Conservation (phyloP, 352 stramenopile genomes). For the Phytophthora palmivora region DNA sequence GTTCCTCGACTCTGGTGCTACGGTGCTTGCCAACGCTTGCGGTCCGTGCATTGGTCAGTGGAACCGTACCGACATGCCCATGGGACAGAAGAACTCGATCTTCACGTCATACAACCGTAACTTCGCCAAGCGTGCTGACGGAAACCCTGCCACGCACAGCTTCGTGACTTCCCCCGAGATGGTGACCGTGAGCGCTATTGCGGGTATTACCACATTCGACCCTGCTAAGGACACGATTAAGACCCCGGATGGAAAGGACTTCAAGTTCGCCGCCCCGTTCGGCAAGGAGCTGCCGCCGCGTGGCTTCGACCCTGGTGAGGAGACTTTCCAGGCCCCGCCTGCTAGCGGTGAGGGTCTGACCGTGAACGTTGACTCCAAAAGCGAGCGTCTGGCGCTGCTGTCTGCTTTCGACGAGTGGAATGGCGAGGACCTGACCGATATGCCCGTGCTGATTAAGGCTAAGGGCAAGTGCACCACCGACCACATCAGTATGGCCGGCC, state of each 20-base stretch:
- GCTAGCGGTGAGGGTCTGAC: conserved; percentile 64
- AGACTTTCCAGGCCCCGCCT: conserved; percentile 92
- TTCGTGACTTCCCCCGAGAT: conserved; percentile 94
- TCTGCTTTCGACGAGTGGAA: conserved; percentile 90
- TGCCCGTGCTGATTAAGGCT: conserved; percentile 94
- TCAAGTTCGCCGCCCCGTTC: conserved; percentile 92
- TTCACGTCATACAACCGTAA: conserved; percentile 97
- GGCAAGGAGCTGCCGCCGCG: conserved; percentile 92
- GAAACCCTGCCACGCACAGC: conserved; percentile 93
- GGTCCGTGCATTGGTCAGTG: conserved; percentile 95
- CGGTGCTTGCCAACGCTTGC: conserved; percentile 92
- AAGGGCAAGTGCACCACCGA: conserved; percentile 97
- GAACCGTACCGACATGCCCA: conserved; percentile 90
- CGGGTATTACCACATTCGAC: conserved; percentile 92
- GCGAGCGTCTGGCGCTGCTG: conserved; percentile 89
- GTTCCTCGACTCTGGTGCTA: conserved; percentile 90
- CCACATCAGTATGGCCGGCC: conserved; percentile 94
- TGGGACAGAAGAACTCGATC: conserved; percentile 94
- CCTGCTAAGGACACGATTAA: conserved; percentile 91
- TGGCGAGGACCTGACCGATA: conserved; percentile 87
- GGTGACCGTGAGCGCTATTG: conserved; percentile 91
- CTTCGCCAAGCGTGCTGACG: conserved; percentile 95
- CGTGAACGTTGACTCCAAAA: conserved; percentile 85
- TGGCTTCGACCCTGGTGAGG: conserved; percentile 92
- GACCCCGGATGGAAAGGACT: conserved; percentile 83